A percentile compares a stretch with the other conserved stretches of the same genome.
Conservation (phyloP, 2,329 filamentous ascomycete genomes). For the Coleophoma eucalyptorum region DNA sequence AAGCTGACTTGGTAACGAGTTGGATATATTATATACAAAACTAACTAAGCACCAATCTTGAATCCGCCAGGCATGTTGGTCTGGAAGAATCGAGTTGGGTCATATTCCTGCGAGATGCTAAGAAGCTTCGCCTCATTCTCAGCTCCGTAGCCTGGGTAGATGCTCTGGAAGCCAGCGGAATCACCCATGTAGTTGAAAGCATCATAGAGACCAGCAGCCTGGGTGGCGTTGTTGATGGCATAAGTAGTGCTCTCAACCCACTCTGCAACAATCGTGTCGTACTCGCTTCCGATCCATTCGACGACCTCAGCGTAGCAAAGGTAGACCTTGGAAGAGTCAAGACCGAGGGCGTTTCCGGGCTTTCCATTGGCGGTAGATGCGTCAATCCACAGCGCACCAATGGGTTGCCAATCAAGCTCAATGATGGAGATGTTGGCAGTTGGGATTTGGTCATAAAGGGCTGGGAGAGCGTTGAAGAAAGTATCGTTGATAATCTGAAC, state of each 20-base stretch:
- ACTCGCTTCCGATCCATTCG: conserved; percentile 18
- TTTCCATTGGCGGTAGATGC: conserved; percentile 22
- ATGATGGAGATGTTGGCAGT: conserved; percentile 12
- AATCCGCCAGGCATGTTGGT: conserved; percentile 1
- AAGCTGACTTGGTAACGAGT: no score
- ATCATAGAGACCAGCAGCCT: conserved; percentile 26
- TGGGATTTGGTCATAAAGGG: conserved; percentile 15
- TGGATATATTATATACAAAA: no score
- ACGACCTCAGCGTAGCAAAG: conserved; percentile 20
- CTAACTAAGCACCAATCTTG: neutral
- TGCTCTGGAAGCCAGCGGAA: conserved; percentile 23
- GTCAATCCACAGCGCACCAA: conserved; percentile 25
- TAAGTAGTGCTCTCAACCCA: conserved; percentile 19
- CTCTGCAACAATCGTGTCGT: conserved; percentile 27
- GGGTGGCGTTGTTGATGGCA: conserved; percentile 19
- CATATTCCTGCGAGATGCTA: neutral
- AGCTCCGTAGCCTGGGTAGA: neutral
- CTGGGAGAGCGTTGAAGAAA: conserved; percentile 16
- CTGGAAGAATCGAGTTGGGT: neutral
- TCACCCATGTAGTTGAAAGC: conserved; percentile 35
- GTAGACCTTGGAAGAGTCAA: conserved; percentile 26
- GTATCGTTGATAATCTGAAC: conserved; percentile 18
- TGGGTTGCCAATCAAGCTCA: conserved; percentile 28
- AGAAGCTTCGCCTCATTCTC: neutral
- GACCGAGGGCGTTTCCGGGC: conserved; percentile 30